Base-by-base conservation (phyloP, 306 rosid species). In the Calophaca sinica region DNA sequence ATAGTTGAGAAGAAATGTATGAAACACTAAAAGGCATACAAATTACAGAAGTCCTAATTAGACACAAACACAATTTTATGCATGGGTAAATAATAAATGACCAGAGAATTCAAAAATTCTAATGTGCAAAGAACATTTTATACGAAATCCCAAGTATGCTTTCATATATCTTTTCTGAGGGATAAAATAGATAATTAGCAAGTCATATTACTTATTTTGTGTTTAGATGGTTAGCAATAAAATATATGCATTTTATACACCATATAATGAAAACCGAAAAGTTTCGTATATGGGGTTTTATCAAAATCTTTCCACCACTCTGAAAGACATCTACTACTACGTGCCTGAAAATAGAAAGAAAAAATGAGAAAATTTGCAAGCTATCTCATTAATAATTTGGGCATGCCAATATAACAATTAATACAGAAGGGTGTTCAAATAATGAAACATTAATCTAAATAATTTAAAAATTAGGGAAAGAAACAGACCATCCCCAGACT, bases 401-500 rank as follows among this genome's bases (percentile, higher is more conserved):
- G 41, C 72, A 68, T 31, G 53, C 57, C 39, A 57, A 70, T 55
- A 58, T 38, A 41, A 68, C 39, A 38, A 66, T 9, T 49, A 75
- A 44, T 12, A 54, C 60, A 64, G 35, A 31, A 65, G 65, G 8
- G 26, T 55, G 45, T 28, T 26, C 49, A 9, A 32, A 53, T 20
- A 11, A 63, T 26, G 20, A 51, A 75, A 44, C 33, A 75, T 36
- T 29, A 38, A 48, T 20, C 51, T 48, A 48, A 42, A 10, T 42
- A 44, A 64, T 6, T 26, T 14, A 62, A 32, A 29, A 63, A 10
- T 20, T 20, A 45, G 63, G 45, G 14, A 59, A 65, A 58, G 62
- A 48, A 38, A 59, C 39, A 58, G 76, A 42, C 33, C 49, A 78
- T 79, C 65, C 80, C 63, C 60, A 68, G 31, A 44, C 41, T 60